Evolutionary conservation across 2,329 filamentous ascomycete species (phyloP), one percentile per base, ranked within the genome.

Genomic region (Arthrobotrys conoides): DNA sequence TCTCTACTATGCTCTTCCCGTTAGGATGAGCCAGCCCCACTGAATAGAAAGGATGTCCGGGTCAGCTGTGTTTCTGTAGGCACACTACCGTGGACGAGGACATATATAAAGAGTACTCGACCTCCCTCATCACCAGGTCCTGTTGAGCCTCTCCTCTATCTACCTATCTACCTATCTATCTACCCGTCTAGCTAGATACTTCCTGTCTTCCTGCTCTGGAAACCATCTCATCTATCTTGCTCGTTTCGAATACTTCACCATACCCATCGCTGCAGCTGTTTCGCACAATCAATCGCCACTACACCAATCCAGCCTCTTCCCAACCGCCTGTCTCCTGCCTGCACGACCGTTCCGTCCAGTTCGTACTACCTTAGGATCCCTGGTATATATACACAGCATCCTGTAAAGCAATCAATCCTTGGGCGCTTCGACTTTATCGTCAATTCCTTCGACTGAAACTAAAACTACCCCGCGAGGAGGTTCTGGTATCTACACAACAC

Each of bases 351-450:
- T 30, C 36, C 24, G 22, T 22, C 63, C 36, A 78, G 33, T 44
- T 71, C 75, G 75, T 78, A 69, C 68, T 48, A 78, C 75, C 30
- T 78, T n/a, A 55, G 48, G 44, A 46, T 64, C 59, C 73, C 67
- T 63, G 63, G 46, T 64, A 61, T 53, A 27, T n/a, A 64, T 30
- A 24, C 44, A 64, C 63, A 61, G 51, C 67, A 55, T 59, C n/a
- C 30, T 53, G 53, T 72, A 59, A 72, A 51, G 75, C 75, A 78
- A 78, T 72, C 75, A 78, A 78, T 78, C 75, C 75, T 72, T 71
- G 57, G 61, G 75, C 68, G 75, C 68, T 78, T 71, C 61, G 63
- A 66, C 51, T 38, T 49, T n/a, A 20, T 63, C 44, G 36, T 65
- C 67, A 71, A 77, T 77, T 77, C 73, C 67, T 71, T 77, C 73